Evolutionary conservation across 768 basidiomycete genomes (phyloP), one percentile per base, ranked within the genome.

Genomic region (Hygrophorus russula): DNA sequence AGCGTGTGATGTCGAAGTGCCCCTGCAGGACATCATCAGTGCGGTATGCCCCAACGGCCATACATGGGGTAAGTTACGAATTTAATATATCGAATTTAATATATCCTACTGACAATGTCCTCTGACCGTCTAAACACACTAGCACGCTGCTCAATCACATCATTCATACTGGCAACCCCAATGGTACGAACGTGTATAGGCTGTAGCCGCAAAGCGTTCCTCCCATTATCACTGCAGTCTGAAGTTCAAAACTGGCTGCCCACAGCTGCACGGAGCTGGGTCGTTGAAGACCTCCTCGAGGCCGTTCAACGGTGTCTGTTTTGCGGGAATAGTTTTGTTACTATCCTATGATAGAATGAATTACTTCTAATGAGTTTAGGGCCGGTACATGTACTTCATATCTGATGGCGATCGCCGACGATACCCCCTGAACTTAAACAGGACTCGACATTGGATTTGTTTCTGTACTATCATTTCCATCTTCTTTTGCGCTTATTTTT

Each of bases 131-230:
- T 24, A 24, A 24, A 24, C 24, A 7, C 24, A 7, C 24, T 52
- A 89, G 87, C 70, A 39, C 79, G 87, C 24, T 90, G 88, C 56
- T 83, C 84, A 9, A 68, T 87, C 39, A 90, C 87, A 31, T 81
- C 82, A 17, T 81, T 85, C 58, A 74, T 90, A 44, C 68, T 90
- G 24, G 72, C 83, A n/a, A 88, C 84, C 39, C 71, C 84, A 11
- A 69, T 69, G 59, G 81, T 86, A 29, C 73, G 84, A 45, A 88
- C 86, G 13, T 91, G 88, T 57, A 65, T 87, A 20, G 82, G 84
- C 39, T 91, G 88, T 55, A 74, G 74, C 54, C 71, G 86, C 49
- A 90, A 89, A 59, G 82, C 85, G 14, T 76, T 88, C 52, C 66
- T 83, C 11, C 76, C 84, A n/a, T 61, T 68, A 24, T 73, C 72